Percentiles rank a stretch among this genome's conserved stretches.
phyloP scores from a whole-genome alignment of 768 basidiomycete genomes.

The Sarcodon aspratus region DNA sequence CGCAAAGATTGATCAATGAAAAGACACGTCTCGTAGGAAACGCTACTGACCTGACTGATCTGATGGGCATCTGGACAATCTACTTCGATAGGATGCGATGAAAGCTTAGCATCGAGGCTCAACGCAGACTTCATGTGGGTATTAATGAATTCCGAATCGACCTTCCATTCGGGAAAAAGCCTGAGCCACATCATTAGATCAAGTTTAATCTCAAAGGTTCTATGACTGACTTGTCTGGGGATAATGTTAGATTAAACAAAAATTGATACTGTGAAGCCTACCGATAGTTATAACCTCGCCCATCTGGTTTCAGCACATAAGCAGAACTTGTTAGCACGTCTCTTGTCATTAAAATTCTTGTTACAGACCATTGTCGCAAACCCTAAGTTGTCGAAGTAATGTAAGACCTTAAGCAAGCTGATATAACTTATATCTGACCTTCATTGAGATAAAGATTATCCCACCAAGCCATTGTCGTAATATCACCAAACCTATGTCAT shows the following conservation, averaged over 20 bases:
- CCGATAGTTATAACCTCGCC: conserved; percentile 81
- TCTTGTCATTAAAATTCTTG: not conserved
- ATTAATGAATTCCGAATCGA: conserved; percentile 74
- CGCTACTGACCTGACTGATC: conserved; percentile 51
- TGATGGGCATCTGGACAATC: conserved; percentile 79
- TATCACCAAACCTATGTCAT: conserved; percentile 71
- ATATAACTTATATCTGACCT: conserved; percentile 25
- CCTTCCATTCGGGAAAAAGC: conserved; percentile 80
- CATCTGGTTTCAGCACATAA: conserved; percentile 34
- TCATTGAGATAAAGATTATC: conserved; percentile 76
- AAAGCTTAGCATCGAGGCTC: conserved; percentile 69
- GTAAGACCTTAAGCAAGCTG: not conserved
- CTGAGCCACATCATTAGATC: conserved; percentile 18
- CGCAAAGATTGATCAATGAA: not conserved
- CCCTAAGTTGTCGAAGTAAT: conserved; percentile 25
- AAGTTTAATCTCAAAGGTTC: not conserved
- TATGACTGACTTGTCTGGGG: conserved; percentile 33
- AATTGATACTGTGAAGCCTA: conserved; percentile 20
- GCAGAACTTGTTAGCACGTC: not conserved
- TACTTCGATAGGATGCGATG: conserved; percentile 90
- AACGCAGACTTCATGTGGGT: conserved; percentile 68
- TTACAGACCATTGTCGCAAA: conserved; percentile 69
- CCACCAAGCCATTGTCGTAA: conserved; percentile 94
- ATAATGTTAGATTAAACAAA: conserved; percentile 4
- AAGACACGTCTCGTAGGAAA: not conserved